phyloP scores from a whole-genome alignment of 2,329 filamentous ascomycete species.

The Didymella pomorum region DNA sequence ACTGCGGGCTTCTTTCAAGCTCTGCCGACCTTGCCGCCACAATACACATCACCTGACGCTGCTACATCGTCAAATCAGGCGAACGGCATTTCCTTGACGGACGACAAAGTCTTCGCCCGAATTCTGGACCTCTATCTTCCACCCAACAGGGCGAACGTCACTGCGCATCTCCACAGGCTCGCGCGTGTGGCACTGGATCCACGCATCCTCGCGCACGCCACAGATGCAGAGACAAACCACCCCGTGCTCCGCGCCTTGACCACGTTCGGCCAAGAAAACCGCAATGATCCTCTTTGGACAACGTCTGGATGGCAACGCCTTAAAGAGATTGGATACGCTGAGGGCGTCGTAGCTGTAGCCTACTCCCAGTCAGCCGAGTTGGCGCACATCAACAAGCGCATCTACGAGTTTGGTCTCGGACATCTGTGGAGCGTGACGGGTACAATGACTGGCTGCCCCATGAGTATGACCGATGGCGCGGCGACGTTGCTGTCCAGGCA shows the following conservation, averaged over 20 bases:
- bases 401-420: constrained; percentile 66
- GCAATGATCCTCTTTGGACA: constrained; percentile 66
- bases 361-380: constrained; percentile 63
- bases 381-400: constrained; percentile 59
- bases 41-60: constrained; percentile 29
- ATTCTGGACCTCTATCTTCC: constrained; percentile 39
- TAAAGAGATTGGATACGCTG: constrained; percentile 65
- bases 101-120: constrained; percentile 35
- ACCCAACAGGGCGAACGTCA: constrained; percentile 18
- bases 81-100: constrained; percentile 9
- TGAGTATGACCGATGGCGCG: constrained; percentile 72
- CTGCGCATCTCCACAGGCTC: constrained; percentile 29
- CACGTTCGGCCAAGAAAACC: constrained; percentile 65
- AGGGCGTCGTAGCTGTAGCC: constrained; percentile 67
- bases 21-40: constrained; percentile 35
- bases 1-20: constrained; percentile 45
- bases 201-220: constrained; percentile 19
- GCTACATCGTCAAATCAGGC: neutral
- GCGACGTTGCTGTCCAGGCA: constrained; percentile 35
- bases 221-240: constrained; percentile 70
- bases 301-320: constrained; percentile 72
- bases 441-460: constrained; percentile 70
- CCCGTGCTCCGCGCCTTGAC: constrained; percentile 68
- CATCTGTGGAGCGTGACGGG: constrained; percentile 69
- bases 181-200: constrained; percentile 33